Conservation (phyloP, 129 eudicot species). For the sunflower (Helianthus annuus) region HanXRQr2.0-SUNRISE NC_035433.2:74853553-74854052, state of each 20-base stretch:
- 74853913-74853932: not conserved
- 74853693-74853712: constrained; percentile 90
- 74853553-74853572: constrained; percentile 83
- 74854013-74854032: no score
- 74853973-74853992: no score
- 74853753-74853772: constrained; percentile 92
- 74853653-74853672: not conserved
- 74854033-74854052: no score
- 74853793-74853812: constrained; percentile 92
- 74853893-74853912: no score
- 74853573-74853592: constrained; percentile 66
- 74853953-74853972: no score
- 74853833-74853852: constrained; percentile 96
- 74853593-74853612: constrained; percentile 97
- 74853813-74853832: constrained; percentile 88
- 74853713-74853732: constrained; percentile 89
- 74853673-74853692: constrained; percentile 38
- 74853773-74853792: constrained; percentile 68
- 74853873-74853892: not conserved
- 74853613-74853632: constrained; percentile 82
- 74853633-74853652: not conserved
- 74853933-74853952: no score
- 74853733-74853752: constrained; percentile 93
- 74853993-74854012: no score
- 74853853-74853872: constrained; percentile 90